These are phyloP conservation scores for Monoraphidium neglectum DNA, from an alignment of 139 green algal genomes.

Conservation along the genomic window DNA sequence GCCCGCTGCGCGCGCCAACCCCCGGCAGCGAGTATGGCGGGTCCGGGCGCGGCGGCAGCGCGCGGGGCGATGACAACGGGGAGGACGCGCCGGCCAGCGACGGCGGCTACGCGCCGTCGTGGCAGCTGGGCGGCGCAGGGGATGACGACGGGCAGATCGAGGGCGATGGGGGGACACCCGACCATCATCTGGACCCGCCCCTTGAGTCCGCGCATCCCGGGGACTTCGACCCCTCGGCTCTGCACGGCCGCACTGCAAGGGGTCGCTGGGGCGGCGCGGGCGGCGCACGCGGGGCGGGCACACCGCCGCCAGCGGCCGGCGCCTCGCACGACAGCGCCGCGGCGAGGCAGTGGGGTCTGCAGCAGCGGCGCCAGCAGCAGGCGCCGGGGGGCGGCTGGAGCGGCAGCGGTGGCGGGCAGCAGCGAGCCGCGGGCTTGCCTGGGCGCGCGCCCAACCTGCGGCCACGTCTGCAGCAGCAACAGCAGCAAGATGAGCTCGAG, in stretches of 20 bases:
- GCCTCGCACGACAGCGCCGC: not conserved
- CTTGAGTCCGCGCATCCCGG: not conserved
- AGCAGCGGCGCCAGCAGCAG: not conserved
- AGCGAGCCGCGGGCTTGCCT: not conserved
- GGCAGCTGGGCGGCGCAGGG: not conserved
- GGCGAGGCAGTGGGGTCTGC: not conserved
- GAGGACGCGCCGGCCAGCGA: not conserved
- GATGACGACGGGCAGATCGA: not conserved
- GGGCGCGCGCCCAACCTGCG: not conserved
- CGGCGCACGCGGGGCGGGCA: not conserved
- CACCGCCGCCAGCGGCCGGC: not conserved
- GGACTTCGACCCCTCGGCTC: no score
- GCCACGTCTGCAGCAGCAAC: not conserved
- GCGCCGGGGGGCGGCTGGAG: not conserved
- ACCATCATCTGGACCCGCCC: slow-evolving; percentile 20
- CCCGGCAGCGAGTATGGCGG: no score
- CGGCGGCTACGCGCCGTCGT: not conserved
- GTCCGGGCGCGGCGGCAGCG: no score
- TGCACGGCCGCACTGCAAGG: not conserved
- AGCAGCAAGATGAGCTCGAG: slow-evolving; percentile 13
- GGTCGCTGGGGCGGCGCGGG: not conserved
- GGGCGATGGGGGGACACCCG: not conserved
- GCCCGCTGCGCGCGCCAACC: no score
- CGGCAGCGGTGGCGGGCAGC: slow-evolving; percentile 20
- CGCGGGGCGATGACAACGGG: not conserved